Conservation (phyloP, 225 moss, liverwort and hornwort genomes). For the Bryoerythrophyllum caledonicum region DNA sequence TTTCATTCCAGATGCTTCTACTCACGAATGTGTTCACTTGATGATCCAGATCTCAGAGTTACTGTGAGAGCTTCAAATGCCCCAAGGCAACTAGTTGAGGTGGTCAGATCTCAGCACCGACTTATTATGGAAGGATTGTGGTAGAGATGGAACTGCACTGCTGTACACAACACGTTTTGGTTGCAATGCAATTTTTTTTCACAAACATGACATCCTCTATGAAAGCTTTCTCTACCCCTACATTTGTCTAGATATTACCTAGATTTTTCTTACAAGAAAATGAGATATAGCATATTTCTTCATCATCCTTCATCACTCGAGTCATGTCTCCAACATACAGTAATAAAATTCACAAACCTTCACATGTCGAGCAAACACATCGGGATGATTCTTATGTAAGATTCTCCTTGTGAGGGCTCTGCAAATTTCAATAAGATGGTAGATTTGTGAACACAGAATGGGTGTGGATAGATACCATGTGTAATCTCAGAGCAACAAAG, state of each 20-base stretch:
- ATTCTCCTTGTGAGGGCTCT: not conserved
- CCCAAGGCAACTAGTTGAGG: not conserved
- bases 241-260: no score
- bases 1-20: not conserved
- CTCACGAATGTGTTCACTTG: slow-evolving; percentile 4
- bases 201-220: not conserved
- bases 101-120: slow-evolving; percentile 7
- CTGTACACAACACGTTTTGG: not conserved
- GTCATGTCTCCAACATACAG: no score
- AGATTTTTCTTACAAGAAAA: no score
- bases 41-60: slow-evolving; percentile 54
- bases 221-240: no score
- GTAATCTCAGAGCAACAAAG: not conserved
- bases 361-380: no score
- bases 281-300: no score
- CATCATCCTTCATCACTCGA: no score
- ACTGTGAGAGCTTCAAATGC: slow-evolving; percentile 23
- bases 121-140: slow-evolving; percentile 1
- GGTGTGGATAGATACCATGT: slow-evolving; percentile 1
- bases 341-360: no score
- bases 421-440: not conserved
- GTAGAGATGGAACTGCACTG: slow-evolving; percentile 3
- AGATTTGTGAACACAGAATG: not conserved
- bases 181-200: not conserved
- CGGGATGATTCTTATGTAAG: no score